Evolutionary conservation across 2,329 filamentous ascomycete genomes (phyloP).

Genomic region (Bertia moriformis): DNA sequence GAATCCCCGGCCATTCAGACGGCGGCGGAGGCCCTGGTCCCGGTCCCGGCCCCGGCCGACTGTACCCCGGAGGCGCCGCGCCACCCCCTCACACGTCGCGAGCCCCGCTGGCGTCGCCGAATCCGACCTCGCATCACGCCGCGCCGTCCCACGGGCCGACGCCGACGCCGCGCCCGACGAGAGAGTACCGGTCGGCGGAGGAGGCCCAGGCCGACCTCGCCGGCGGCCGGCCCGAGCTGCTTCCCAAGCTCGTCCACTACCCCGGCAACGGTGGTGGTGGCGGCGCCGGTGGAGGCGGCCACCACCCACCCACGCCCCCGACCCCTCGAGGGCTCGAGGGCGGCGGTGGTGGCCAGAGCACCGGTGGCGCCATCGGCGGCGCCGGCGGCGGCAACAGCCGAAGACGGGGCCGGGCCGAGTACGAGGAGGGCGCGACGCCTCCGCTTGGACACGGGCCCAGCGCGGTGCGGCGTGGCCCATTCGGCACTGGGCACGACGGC

Average conservation of each 20-base stretch:
- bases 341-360: constrained; percentile 18
- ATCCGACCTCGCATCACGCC: constrained; percentile 35
- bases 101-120: constrained; percentile 57
- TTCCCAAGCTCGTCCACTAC: constrained; percentile 91
- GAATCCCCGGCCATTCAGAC: constrained; percentile 49
- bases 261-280: no score
- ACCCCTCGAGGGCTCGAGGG: constrained; percentile 51
- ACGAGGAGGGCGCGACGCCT: constrained; percentile 80
- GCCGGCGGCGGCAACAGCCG: constrained; percentile 43
- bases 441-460: constrained; percentile 65
- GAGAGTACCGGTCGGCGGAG: constrained; percentile 90
- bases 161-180: constrained; percentile 44
- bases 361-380: no score
- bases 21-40: no score
- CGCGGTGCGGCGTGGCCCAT: constrained; percentile 48
- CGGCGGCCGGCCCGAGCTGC: constrained; percentile 78
- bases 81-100: constrained; percentile 48
- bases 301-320: constrained; percentile 83
- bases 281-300: no score
- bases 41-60: constrained; percentile 24
- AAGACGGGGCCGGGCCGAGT: constrained; percentile 75
- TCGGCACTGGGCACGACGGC: constrained; percentile 68
- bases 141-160: no score
- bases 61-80: constrained; percentile 50
- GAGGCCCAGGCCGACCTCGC: constrained; percentile 84